Evolutionary conservation across 768 basidiomycete species (phyloP), one percentile per base, ranked within the genome.

Genomic region (Hysterangium stoloniferum): DNA sequence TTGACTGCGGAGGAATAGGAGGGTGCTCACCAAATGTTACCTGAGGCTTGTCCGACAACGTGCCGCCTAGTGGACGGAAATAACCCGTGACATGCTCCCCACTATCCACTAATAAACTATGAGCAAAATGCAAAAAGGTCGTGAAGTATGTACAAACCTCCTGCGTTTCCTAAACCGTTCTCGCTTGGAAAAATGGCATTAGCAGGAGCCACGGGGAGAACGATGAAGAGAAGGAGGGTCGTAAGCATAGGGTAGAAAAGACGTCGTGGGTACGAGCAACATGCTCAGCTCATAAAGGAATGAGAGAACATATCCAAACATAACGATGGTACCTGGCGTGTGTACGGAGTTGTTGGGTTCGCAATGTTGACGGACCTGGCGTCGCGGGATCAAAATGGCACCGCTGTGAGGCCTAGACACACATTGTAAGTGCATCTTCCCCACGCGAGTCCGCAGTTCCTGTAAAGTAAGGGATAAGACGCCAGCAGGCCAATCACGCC

Each of bases 361-460:
- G 41, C 41, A 42, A 24, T 11, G 13, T 1, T n/a, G 9, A 13
- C n/a, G 41, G 7, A 5, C 15, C 2, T 3, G 3, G 41, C 19
- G 41, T 13, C 41, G 41, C 41, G 41, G 41, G 28, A 42, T 6
- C 41, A 42, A 42, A 42, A 42, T n/a, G n/a, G n/a, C n/a, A n/a
- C n/a, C n/a, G n/a, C n/a, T n/a, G n/a, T n/a, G n/a, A n/a, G n/a
- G n/a, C n/a, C n/a, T n/a, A n/a, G n/a, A n/a, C n/a, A n/a, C n/a
- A n/a, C n/a, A n/a, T n/a, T n/a, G n/a, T n/a, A n/a, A n/a, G n/a
- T n/a, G n/a, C n/a, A n/a, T n/a, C n/a, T n/a, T n/a, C n/a, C n/a
- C n/a, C n/a, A n/a, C n/a, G n/a, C n/a, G n/a, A n/a, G n/a, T n/a
- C n/a, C n/a, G n/a, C n/a, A n/a, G n/a, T n/a, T n/a, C n/a, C n/a